Conservation (phyloP, 1,284 basidiomycete species). For the Phlebopus sp. region DNA sequence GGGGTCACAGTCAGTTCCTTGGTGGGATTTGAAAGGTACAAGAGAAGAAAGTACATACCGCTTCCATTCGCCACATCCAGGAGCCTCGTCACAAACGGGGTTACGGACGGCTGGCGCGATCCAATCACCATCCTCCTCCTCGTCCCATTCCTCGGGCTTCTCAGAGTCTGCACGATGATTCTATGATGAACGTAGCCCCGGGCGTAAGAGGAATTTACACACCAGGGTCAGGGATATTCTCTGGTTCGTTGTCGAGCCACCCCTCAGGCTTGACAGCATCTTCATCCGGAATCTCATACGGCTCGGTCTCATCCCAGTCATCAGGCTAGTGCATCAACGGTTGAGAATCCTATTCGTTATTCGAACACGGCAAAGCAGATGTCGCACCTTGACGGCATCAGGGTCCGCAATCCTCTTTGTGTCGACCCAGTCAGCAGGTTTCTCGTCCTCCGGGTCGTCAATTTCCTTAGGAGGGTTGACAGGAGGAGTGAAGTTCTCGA, state of each 20-base stretch:
- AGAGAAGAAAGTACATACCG: conserved; percentile 40
- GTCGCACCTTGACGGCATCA: conserved; percentile 72
- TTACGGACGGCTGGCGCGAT: conserved; percentile 86
- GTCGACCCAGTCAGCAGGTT: conserved; percentile 95
- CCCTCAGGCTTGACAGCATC: conserved; percentile 90
- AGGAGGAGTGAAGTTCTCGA: conserved; percentile 94
- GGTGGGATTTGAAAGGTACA: not conserved
- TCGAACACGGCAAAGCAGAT: not conserved
- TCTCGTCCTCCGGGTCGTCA: conserved; percentile 88
- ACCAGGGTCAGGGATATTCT: conserved; percentile 85
- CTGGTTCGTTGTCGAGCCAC: conserved; percentile 92
- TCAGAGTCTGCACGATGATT: conserved; percentile 58
- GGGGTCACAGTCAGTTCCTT: conserved; percentile 12
- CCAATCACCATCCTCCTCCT: conserved; percentile 99
- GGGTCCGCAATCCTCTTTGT: conserved; percentile 83
- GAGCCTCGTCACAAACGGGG: conserved; percentile 85
- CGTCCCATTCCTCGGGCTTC: conserved; percentile 99
- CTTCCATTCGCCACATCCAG: conserved; percentile 94
- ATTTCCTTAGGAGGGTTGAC: conserved; percentile 95
- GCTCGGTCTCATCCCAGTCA: conserved; percentile 96
- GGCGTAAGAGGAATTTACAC: conserved; percentile 13
- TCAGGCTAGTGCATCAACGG: conserved; percentile 53
- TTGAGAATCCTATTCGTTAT: not conserved
- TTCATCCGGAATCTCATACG: conserved; percentile 85
- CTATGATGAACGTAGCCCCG: conserved; percentile 9